Conservation (phyloP, 306 rosid species). For the Rubus idaeus region DNA sequence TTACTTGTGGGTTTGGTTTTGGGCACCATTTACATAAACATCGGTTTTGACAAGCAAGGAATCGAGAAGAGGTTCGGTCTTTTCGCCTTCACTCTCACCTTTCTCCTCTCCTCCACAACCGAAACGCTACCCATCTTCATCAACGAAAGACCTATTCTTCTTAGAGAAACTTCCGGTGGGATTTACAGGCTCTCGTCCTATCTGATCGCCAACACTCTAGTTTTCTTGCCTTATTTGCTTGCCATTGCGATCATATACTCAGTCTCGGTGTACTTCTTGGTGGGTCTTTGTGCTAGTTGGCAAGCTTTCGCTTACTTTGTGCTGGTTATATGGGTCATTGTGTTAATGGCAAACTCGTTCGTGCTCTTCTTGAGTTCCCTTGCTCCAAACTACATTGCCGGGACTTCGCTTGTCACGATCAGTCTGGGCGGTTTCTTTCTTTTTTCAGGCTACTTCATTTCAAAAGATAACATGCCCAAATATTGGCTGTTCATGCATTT, state of each 20-base stretch:
- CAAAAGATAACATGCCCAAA: constrained; percentile 58
- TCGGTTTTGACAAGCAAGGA: constrained; percentile 66
- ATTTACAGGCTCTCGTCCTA: constrained; percentile 82
- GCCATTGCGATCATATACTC: constrained; percentile 73
- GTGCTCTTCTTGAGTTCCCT: constrained; percentile 77
- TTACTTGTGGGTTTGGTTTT: constrained; percentile 82
- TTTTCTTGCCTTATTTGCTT: constrained; percentile 81
- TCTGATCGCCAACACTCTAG: constrained; percentile 87
- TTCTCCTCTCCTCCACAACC: constrained; percentile 81
- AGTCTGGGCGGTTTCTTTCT: constrained; percentile 77
- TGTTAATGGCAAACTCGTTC: constrained; percentile 85
- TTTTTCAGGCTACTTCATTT: constrained; percentile 82
- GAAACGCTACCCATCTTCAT: constrained; percentile 89
- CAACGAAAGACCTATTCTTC: constrained; percentile 76
- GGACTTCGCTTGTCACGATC: constrained; percentile 74
- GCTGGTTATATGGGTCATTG: constrained; percentile 68
- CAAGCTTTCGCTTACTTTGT: constrained; percentile 76
- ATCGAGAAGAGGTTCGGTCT: constrained; percentile 86
- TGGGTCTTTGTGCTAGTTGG: constrained; percentile 84
- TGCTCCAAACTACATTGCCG: constrained; percentile 89
- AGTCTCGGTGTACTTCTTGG: constrained; percentile 76
- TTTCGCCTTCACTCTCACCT: constrained; percentile 86
- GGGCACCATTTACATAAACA: constrained; percentile 87
- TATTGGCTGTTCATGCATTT: constrained; percentile 91
- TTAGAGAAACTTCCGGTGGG: constrained; percentile 87